Percentiles rank a stretch among this genome's conserved stretches.
These are phyloP conservation scores for Canavalia ensiformis DNA, from an alignment of 306 rosid species.

Conservation along the genomic window DNA sequence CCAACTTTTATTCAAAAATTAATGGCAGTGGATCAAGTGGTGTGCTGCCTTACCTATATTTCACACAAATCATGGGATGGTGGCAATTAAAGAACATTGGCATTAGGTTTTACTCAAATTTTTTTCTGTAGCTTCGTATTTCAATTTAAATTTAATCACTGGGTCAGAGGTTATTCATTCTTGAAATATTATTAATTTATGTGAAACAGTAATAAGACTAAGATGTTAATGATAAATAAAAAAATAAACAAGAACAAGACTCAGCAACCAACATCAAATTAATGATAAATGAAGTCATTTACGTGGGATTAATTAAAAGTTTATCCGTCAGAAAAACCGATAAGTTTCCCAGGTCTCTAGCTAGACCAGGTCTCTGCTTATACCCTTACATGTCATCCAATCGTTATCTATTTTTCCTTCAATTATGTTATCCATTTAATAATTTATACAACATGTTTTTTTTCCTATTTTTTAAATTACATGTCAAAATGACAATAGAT, in stretches of 20 bases:
- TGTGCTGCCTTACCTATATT: background rate
- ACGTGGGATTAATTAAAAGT: background rate
- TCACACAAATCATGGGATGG: background rate
- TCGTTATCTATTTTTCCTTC: too few species aligned
- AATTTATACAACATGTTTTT: too few species aligned
- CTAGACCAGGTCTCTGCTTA: background rate
- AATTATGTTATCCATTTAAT: too few species aligned
- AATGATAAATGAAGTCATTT: background rate
- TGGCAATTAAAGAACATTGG: background rate
- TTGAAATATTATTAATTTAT: too few species aligned
- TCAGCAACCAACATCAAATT: background rate
- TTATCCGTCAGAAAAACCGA: background rate
- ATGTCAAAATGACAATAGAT: too few species aligned
- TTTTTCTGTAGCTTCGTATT: background rate
- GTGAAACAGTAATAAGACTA: background rate
- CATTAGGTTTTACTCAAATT: background rate
- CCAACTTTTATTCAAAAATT: too few species aligned
- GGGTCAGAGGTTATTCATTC: background rate
- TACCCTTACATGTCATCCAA: too few species aligned
- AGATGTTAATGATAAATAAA: background rate
- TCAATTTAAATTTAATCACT: background rate
- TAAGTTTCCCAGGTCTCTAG: background rate
- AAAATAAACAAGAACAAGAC: background rate
- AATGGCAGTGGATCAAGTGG: too few species aligned
- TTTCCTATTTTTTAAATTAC: too few species aligned